A percentile compares a stretch with the other conserved stretches of the same genome.
Conservation (phyloP, 106 monocot species). For the Cymbidium sinense region DNA sequence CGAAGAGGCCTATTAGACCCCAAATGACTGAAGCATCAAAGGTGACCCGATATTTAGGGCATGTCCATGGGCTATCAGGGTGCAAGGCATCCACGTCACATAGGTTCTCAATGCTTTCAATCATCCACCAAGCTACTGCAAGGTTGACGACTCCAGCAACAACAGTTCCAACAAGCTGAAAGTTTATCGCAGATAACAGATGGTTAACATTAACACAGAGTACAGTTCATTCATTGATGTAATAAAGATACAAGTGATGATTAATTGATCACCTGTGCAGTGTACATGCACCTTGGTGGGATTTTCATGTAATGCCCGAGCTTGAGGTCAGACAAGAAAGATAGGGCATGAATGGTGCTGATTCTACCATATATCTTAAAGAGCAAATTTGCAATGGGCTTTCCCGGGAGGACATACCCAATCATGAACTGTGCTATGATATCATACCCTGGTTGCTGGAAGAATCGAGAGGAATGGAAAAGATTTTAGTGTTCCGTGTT, state of each 20-base stretch:
- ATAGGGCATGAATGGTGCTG: slow-evolving; percentile 80
- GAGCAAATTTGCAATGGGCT: slow-evolving; percentile 77
- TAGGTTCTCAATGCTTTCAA: slow-evolving; percentile 62
- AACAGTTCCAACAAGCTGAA: slow-evolving; percentile 77
- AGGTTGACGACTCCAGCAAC: slow-evolving; percentile 63
- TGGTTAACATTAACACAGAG: not conserved
- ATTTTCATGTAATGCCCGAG: slow-evolving; percentile 98
- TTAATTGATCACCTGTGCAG: slow-evolving; percentile 54
- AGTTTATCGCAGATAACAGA: not conserved
- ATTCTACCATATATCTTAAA: slow-evolving; percentile 90
- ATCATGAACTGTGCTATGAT: slow-evolving; percentile 92
- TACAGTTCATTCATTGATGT: not conserved
- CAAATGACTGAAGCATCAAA: slow-evolving; percentile 87
- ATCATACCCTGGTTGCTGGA: slow-evolving; percentile 92
- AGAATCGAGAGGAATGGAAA: not conserved
- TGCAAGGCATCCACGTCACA: slow-evolving; percentile 58
- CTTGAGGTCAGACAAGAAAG: slow-evolving; percentile 83
- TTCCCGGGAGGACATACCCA: slow-evolving; percentile 74
- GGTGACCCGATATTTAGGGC: slow-evolving; percentile 80
- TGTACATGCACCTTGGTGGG: slow-evolving; percentile 87
- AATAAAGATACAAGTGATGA: not conserved
- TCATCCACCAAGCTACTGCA: slow-evolving; percentile 92
- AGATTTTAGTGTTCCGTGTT: not conserved
- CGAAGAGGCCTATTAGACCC: slow-evolving; percentile 83
- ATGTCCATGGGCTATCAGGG: slow-evolving; percentile 87